Evolutionary conservation across 2,329 filamentous ascomycete genomes (phyloP), one percentile per base, ranked within the genome.

Genomic region (Xylaria digitata): DNA sequence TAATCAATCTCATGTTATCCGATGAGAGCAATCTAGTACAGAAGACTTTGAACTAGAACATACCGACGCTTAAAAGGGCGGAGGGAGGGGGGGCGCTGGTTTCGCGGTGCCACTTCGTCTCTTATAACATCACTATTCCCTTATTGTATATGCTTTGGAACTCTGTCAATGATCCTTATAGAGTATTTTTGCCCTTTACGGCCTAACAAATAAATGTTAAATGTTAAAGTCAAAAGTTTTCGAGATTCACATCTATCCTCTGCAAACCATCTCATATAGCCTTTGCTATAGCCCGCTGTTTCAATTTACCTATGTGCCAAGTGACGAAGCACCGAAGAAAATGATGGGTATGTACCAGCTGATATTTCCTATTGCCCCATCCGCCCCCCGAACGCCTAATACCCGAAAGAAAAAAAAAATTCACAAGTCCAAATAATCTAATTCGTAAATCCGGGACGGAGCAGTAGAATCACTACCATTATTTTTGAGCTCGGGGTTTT

Each of bases 341-440:
- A 45, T 26, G n/a, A 52, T 58, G 53, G 46, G 53, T 46, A 58
- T 57, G 54, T 37, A 43, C 17, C 53, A 26, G 48, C 17, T 9
- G 34, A 45, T 19, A 9, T 56, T 63, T 53, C 34, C 40, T 11
- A 8, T 26, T 26, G n/a, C 40, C 23, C 40, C n/a, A 3, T 26
- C 30, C 3, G 15, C 21, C 4, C 13, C 59, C n/a, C 7, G 11
- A 40, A 43, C 49, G 59, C 63, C 58, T 26, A 17, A 3, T 6
- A 23, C 6, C n/a, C 11, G 5, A 8, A 37, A 52, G 30, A 23
- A 50, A 45, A 15, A 37, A 23, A 45, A 53, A 40, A 19, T 0
- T 70, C 52, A 71, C n/a, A 71, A 58, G 42, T 56, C 63, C 17
- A 71, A 52, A 62, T 61, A 71, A 26, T 71, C 69, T 13, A 71